A percentile compares a stretch with the other conserved stretches of the same genome.
Evolutionary conservation across 2,329 filamentous ascomycete species (phyloP).

Genomic region (Nothophoma quercina): DNA sequence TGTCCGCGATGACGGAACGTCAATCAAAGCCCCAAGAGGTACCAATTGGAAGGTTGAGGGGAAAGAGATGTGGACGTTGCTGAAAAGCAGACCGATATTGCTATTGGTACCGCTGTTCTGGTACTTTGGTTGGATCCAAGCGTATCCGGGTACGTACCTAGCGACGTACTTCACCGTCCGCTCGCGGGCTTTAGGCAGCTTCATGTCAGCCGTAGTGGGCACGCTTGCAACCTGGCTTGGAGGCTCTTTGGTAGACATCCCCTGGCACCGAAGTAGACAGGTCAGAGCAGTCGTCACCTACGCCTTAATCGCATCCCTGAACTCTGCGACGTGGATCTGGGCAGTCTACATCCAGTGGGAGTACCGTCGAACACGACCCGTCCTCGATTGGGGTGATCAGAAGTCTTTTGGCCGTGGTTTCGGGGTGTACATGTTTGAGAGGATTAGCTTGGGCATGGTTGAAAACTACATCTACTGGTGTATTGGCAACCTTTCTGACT

Average conservation of each 20-base stretch:
- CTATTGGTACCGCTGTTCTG: not conserved
- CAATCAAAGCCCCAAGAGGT: not conserved
- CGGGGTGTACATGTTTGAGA: not conserved
- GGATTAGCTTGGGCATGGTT: not conserved
- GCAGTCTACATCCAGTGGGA: not conserved
- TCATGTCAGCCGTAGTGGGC: not conserved
- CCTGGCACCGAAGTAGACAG: not conserved
- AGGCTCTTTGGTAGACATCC: not conserved
- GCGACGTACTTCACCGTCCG: not conserved
- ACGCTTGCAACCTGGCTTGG: not conserved
- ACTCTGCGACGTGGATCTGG: conserved; percentile 1
- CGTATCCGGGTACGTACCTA: not conserved
- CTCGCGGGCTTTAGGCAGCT: not conserved
- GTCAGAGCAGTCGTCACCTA: not conserved
- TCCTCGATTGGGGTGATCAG: not conserved
- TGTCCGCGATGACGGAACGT: not conserved
- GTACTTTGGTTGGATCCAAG: not conserved
- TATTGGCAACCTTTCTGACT: not conserved
- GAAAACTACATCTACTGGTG: not conserved
- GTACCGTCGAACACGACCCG: not conserved
- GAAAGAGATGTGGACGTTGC: not conserved
- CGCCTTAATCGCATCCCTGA: not conserved
- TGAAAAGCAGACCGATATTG: not conserved
- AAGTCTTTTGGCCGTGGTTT: not conserved
- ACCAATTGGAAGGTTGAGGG: not conserved